Evolutionary conservation across 2,329 filamentous ascomycete species (phyloP), one percentile per base, ranked within the genome.

Genomic region (Alternaria postmessia): DNA sequence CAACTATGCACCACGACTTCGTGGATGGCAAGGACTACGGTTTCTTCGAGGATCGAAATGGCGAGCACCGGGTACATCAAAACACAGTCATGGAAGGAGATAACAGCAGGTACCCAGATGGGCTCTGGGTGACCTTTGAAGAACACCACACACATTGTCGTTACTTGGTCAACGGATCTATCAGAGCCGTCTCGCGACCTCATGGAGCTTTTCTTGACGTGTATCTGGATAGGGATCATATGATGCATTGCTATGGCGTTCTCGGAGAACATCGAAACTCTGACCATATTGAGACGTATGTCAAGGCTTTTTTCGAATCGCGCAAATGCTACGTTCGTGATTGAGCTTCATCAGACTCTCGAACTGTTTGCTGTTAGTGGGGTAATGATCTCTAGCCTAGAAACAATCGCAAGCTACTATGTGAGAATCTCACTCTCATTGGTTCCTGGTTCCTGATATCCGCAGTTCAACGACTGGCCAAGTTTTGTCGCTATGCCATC

Each of bases 121-220:
- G 48, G 8, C 48, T 51, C 30, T 51, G 48, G 48, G 48, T 51
- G 5, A 51, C 48, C 22, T 51, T 51, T 7, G 48, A 51, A 38
- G 48, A 51, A 28, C 32, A 51, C 7, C 34, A 26, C 20, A 51
- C 12, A 3, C 48, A 51, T n/a, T 51, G 48, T 7, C 48, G 48
- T 24, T 51, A 51, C 16, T 7, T 51, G 34, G 48, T 51, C 0
- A 39, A 51, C 8, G 48, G 48, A 8, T 51, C 34, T 0, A 51
- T 51, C 14, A 51, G 48, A 41, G 48, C 48, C 7, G 48, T 51
- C 7, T 39, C 48, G 1, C 34, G 7, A 39, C 48, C 20, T 3
- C 20, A 48, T 51, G 47, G 4, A 22, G 8, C 38, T 18, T 41
- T 41, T 2, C 38, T 41, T 5, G 38, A 41, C 18, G 38, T 41